Conservation (phyloP, 192 early-diverging fungal genomes). For the Thoreauomyces humboldtii region DNA sequence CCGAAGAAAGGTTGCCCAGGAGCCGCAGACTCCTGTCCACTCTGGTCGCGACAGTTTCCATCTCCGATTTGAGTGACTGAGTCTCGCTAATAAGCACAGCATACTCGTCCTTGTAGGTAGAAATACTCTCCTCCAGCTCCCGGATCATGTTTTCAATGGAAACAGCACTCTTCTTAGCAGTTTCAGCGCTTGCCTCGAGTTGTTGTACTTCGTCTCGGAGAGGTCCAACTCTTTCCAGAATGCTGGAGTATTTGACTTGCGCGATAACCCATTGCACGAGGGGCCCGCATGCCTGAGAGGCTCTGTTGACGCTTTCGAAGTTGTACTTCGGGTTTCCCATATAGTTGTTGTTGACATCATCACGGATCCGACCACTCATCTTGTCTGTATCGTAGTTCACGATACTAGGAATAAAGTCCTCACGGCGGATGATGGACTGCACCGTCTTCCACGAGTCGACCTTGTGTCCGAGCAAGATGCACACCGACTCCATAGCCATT, state of each 20-base stretch:
- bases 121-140: slow-evolving; percentile 85
- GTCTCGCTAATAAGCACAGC: slow-evolving; percentile 93
- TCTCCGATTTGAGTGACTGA: slow-evolving; percentile 84
- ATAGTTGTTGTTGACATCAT: slow-evolving; percentile 76
- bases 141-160: slow-evolving; percentile 75
- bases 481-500: slow-evolving; percentile 96
- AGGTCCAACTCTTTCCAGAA: slow-evolving; percentile 92
- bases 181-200: slow-evolving; percentile 75
- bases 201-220: slow-evolving; percentile 87
- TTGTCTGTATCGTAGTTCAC: slow-evolving; percentile 94
- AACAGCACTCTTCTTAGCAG: slow-evolving; percentile 66
- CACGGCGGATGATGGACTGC: slow-evolving; percentile 83
- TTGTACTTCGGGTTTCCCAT: slow-evolving; percentile 83
- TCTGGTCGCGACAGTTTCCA: slow-evolving; percentile 88
- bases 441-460: slow-evolving; percentile 89
- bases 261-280: slow-evolving; percentile 97
- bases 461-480: slow-evolving; percentile 85
- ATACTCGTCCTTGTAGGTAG: slow-evolving; percentile 95
- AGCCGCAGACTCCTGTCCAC: slow-evolving; percentile 88
- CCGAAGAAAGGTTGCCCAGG: slow-evolving; percentile 84
- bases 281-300: slow-evolving; percentile 97
- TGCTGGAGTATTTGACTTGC: slow-evolving; percentile 90
- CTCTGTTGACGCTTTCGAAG: slow-evolving; percentile 95
- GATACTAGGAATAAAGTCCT: slow-evolving; percentile 97
- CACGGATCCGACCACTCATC: slow-evolving; percentile 73